A percentile compares a stretch with the other conserved stretches of the same genome.
phyloP scores from a whole-genome alignment of 2,329 filamentous ascomycete species.

The Exophiala phaeomuriformis region DNA sequence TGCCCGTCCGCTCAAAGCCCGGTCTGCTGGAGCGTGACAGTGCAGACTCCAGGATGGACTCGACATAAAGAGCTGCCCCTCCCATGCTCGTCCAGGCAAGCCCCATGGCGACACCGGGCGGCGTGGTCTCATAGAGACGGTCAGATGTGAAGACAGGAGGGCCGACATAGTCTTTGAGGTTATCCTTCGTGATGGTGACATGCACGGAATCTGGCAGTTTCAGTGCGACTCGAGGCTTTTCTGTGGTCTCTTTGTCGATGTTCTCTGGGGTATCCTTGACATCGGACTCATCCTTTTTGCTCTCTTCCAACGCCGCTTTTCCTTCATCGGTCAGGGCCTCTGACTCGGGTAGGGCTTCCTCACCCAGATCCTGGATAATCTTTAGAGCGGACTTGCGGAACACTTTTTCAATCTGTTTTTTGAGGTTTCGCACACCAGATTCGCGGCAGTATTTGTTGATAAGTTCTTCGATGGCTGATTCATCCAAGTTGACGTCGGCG shows the following conservation, averaged over 20 bases:
- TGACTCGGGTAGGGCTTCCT: conserved; percentile 71
- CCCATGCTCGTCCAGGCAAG: conserved; percentile 97
- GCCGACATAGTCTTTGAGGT: conserved; percentile 92
- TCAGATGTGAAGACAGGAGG: conserved; percentile 94
- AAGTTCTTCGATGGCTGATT: conserved; percentile 85
- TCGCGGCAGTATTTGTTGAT: conserved; percentile 99
- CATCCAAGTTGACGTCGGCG: conserved; percentile 78
- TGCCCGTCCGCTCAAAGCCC: conserved; percentile 83
- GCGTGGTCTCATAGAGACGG: conserved; percentile 86
- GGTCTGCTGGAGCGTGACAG: conserved; percentile 67
- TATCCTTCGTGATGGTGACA: conserved; percentile 77
- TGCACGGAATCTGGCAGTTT: conserved; percentile 82
- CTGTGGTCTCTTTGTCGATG: conserved; percentile 54
- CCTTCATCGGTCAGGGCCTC: conserved; percentile 79
- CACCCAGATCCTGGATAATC: conserved; percentile 90
- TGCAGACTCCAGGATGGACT: conserved; percentile 84
- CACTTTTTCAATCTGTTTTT: conserved; percentile 99
- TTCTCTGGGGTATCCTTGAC: conserved; percentile 54
- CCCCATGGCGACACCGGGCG: conserved; percentile 93
- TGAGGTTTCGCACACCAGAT: conserved; percentile 91
- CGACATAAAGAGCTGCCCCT: conserved; percentile 91
- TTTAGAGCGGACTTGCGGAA: conserved; percentile 96
- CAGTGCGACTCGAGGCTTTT: conserved; percentile 65
- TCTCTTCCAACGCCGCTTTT: conserved; percentile 66
- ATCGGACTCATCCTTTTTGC: conserved; percentile 57